Percentiles rank a stretch among this genome's conserved stretches.
These are phyloP conservation scores for Prunus mongolica DNA, from an alignment of 306 rosid species.

Conservation along the genomic window DNA sequence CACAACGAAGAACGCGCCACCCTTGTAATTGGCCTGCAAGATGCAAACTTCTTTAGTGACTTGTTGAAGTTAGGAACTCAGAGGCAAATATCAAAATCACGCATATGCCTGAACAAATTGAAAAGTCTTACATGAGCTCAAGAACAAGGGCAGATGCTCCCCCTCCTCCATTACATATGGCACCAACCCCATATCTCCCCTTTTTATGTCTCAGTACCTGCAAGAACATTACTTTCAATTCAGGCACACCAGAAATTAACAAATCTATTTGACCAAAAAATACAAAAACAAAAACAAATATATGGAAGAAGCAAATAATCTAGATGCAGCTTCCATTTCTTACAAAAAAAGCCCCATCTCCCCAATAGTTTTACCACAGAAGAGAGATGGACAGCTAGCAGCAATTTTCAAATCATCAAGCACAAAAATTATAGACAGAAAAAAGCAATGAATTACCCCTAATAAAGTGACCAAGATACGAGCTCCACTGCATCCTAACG, in stretches of 20 bases:
- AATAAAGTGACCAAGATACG: conserved; percentile 81
- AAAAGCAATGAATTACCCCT: conserved; percentile 55
- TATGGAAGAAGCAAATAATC: background rate
- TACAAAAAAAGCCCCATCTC: background rate
- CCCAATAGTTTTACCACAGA: background rate
- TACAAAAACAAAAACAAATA: background rate
- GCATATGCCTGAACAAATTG: conserved; percentile 9
- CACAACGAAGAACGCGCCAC: conserved; percentile 48
- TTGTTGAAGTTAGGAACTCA: background rate
- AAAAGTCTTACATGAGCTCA: conserved; percentile 67
- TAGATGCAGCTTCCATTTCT: background rate
- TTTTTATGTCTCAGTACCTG: conserved; percentile 78
- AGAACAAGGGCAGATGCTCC: conserved; percentile 93
- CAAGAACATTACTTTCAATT: conserved; percentile 19
- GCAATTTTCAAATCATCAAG: background rate
- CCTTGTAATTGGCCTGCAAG: conserved; percentile 53
- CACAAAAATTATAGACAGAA: conserved; percentile 2
- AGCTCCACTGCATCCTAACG: conserved; percentile 97
- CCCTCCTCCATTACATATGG: conserved; percentile 94
- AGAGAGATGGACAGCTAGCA: background rate
- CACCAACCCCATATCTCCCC: conserved; percentile 79
- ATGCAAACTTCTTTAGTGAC: conserved; percentile 20
- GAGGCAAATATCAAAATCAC: background rate
- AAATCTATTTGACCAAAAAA: too few species aligned
- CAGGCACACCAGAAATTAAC: conserved; percentile 18